Conservation (phyloP, 257 asterid genomes). For the Catharanthus roseus region DNA sequence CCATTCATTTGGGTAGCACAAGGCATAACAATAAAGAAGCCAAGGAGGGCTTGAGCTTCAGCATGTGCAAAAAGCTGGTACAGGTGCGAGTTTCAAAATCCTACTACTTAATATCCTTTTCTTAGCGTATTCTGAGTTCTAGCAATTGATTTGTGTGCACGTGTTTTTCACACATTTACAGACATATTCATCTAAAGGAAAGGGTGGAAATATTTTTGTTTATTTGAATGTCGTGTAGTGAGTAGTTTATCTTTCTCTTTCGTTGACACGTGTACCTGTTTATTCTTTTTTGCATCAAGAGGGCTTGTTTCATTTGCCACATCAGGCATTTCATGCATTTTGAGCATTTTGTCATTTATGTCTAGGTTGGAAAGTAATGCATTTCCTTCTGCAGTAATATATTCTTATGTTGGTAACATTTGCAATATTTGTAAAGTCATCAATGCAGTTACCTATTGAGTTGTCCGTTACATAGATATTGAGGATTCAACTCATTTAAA, state of each 20-base stretch:
- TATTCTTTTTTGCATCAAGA: not conserved
- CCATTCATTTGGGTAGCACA: constrained; percentile 26
- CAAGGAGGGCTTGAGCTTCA: constrained; percentile 43
- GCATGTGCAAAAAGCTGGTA: constrained; percentile 47
- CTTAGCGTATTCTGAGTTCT: constrained; percentile 5
- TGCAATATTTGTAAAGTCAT: not conserved
- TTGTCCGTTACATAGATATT: not conserved
- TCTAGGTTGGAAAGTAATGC: not conserved
- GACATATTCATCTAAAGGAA: not conserved
- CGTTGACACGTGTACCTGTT: not conserved
- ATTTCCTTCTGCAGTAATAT: not conserved
- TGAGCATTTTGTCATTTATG: not conserved
- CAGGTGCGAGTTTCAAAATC: constrained; percentile 29
- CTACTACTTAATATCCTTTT: not conserved
- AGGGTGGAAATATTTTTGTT: not conserved
- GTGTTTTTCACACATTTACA: not conserved
- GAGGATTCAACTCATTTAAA: no score
- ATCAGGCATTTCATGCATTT: not conserved
- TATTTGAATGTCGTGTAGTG: not conserved
- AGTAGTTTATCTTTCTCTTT: not conserved
- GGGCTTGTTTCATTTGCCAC: not conserved
- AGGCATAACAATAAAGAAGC: constrained; percentile 29
- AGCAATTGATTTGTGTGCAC: not conserved
- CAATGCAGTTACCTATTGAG: not conserved
- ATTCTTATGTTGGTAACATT: not conserved